A percentile compares a stretch with the other conserved stretches of the same genome.
Conservation (phyloP, 2,329 filamentous ascomycete species). For the Fusarium guadeloupense region DNA sequence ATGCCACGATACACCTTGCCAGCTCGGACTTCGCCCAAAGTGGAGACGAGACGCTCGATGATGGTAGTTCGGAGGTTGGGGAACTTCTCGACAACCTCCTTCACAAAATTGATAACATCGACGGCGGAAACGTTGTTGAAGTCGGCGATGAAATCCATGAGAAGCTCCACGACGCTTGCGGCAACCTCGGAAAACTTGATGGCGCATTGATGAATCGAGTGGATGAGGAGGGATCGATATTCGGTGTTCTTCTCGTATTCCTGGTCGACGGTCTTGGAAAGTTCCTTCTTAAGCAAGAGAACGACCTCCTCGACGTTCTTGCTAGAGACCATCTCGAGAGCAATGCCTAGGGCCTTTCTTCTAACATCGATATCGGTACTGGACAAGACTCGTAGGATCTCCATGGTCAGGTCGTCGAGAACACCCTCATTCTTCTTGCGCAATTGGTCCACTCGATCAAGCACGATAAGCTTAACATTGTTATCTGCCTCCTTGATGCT, state of each 20-base stretch:
- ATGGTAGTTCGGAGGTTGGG: slow-evolving; percentile 88
- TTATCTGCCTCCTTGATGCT: slow-evolving; percentile 98
- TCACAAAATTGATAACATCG: slow-evolving; percentile 98
- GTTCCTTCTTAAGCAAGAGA: slow-evolving; percentile 94
- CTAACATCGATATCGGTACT: slow-evolving; percentile 97
- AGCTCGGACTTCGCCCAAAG: slow-evolving; percentile 89
- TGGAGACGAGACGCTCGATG: slow-evolving; percentile 86
- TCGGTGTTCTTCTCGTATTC: slow-evolving; percentile 98
- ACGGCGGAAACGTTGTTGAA: slow-evolving; percentile 97
- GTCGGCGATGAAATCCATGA: slow-evolving; percentile 99
- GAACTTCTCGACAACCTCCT: slow-evolving; percentile 99
- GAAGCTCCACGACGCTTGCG: slow-evolving; percentile 91
- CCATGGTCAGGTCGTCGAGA: slow-evolving; percentile 94
- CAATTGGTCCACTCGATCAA: slow-evolving; percentile 90
- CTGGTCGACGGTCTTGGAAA: slow-evolving; percentile 96
- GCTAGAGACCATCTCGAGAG: slow-evolving; percentile 97
- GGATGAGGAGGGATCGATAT: slow-evolving; percentile 93
- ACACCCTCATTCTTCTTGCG: slow-evolving; percentile 90
- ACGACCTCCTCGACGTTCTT: slow-evolving; percentile 99
- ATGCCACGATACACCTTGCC: slow-evolving; percentile 98
- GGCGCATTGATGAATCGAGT: slow-evolving; percentile 96
- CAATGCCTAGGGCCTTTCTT: slow-evolving; percentile 87
- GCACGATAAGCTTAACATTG: slow-evolving; percentile 98
- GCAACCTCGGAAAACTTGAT: slow-evolving; percentile 99
- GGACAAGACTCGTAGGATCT: slow-evolving; percentile 92